A percentile compares a stretch with the other conserved stretches of the same genome.
Evolutionary conservation across 73 alveolate species (phyloP).

Genomic region (Tetrahymena borealis): DNA sequence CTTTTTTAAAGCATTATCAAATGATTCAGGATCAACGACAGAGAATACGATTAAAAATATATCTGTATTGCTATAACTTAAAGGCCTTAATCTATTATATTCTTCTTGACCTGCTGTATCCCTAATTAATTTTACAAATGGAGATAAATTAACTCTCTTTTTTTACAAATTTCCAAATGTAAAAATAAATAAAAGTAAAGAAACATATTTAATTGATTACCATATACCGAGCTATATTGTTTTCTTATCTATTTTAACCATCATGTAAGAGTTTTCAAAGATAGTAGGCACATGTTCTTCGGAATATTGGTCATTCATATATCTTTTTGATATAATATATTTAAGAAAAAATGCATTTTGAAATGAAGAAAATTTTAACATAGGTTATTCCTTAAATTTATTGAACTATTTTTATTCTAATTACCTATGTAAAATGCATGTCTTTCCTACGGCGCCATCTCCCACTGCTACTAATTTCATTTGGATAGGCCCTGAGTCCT

Average conservation of each 20-base stretch:
- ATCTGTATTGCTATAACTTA: constrained; percentile 60
- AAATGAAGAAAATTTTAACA: no score
- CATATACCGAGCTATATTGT: constrained; percentile 56
- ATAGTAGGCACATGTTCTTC: constrained; percentile 61
- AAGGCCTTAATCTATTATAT: constrained; percentile 59
- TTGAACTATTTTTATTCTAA: neutral
- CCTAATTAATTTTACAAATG: neutral
- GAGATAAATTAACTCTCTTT: neutral
- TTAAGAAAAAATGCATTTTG: neutral
- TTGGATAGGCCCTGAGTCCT: constrained; percentile 12
- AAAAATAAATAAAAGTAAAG: no score
- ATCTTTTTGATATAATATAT: neutral
- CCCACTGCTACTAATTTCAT: constrained; percentile 37
- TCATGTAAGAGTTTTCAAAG: constrained; percentile 55
- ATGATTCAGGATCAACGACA: constrained; percentile 45
- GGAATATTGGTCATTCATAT: constrained; percentile 49
- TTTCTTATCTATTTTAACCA: constrained; percentile 40
- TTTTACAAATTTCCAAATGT: neutral
- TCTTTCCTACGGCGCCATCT: constrained; percentile 38
- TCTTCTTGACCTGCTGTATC: constrained; percentile 72
- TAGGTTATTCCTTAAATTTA: no score
- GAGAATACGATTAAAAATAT: constrained; percentile 59
- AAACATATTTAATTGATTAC: no score
- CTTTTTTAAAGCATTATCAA: constrained; percentile 49
- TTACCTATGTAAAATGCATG: constrained; percentile 34